These are phyloP conservation scores for Myxozyma vanderwaltii DNA, from an alignment of 805 yeast genomes.

Conservation along the genomic window DNA sequence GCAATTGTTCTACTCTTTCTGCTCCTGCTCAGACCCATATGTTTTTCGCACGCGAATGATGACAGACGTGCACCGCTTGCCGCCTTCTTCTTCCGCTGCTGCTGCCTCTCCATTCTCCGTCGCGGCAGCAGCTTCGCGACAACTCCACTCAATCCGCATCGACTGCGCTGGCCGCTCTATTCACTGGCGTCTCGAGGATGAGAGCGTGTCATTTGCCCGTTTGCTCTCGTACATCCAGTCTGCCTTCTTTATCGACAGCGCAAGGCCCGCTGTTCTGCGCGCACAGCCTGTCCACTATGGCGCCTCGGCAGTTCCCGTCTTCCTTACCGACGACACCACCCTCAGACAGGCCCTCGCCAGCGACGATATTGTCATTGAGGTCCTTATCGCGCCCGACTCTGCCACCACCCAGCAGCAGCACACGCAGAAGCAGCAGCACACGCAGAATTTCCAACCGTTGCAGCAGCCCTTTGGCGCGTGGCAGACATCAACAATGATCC, in stretches of 20 bases:
- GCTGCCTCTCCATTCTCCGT: background rate
- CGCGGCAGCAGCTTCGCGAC: background rate
- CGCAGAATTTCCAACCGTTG: background rate
- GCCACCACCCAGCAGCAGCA: background rate
- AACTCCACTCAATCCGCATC: slow-evolving; percentile 17
- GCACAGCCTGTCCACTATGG: background rate
- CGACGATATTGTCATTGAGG: slow-evolving; percentile 19
- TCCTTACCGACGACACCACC: slow-evolving; percentile 15
- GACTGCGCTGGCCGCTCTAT: slow-evolving; percentile 22
- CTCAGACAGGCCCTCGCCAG: slow-evolving; percentile 14
- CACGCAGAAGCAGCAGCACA: background rate
- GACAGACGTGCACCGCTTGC: slow-evolving; percentile 5
- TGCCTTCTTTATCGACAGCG: slow-evolving; percentile 26
- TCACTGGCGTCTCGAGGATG: slow-evolving; percentile 27
- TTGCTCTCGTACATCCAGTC: slow-evolving; percentile 23
- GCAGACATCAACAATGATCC: slow-evolving; percentile 5
- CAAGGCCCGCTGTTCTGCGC: slow-evolving; percentile 6
- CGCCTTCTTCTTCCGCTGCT: background rate
- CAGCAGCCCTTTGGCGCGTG: background rate
- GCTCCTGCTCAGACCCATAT: background rate
- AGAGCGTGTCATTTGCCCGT: slow-evolving; percentile 11
- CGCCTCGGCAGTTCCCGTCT: slow-evolving; percentile 3
- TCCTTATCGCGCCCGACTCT: slow-evolving; percentile 4
- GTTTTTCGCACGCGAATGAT: background rate
- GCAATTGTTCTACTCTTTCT: background rate